Percentiles rank a stretch among this genome's conserved stretches.
phyloP scores from a whole-genome alignment of 768 basidiomycete genomes.

The Rhodotorula toruloides region DNA sequence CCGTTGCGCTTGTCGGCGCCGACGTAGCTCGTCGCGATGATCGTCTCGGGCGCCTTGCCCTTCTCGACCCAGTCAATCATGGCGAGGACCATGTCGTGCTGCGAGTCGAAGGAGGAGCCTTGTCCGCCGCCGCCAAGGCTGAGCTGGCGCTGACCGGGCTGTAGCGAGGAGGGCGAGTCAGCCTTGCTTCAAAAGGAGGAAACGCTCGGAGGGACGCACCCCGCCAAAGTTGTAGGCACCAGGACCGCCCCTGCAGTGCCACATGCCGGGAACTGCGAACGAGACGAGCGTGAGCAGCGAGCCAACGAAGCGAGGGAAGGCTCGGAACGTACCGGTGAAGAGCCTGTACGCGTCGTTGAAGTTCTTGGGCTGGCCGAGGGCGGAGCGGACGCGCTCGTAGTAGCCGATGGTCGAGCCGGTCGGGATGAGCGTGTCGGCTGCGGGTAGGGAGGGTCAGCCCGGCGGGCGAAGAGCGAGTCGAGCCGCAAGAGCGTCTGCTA shows the following conservation, averaged over 20 bases:
- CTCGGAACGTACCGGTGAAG: slow-evolving; percentile 5
- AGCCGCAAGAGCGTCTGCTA: too few species aligned
- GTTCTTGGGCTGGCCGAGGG: slow-evolving; percentile 14
- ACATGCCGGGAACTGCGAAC: slow-evolving; percentile 22
- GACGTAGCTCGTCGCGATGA: slow-evolving; percentile 27
- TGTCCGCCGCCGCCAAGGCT: slow-evolving; percentile 10
- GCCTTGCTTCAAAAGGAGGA: not conserved
- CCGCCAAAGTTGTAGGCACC: slow-evolving; percentile 17
- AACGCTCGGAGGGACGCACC: not conserved
- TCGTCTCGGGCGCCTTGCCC: slow-evolving; percentile 23
- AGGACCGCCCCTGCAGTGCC: slow-evolving; percentile 13
- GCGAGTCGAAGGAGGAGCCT: slow-evolving; percentile 13
- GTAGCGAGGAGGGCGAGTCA: slow-evolving; percentile 9
- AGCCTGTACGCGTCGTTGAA: slow-evolving; percentile 19
- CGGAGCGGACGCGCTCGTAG: slow-evolving; percentile 14
- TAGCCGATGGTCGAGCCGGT: slow-evolving; percentile 15
- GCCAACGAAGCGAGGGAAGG: not conserved
- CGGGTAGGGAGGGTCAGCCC: not conserved
- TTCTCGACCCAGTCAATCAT: slow-evolving; percentile 36
- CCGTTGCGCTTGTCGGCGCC: slow-evolving; percentile 4
- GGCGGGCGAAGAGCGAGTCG: not conserved
- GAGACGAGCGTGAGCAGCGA: not conserved
- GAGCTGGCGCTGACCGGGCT: slow-evolving; percentile 3
- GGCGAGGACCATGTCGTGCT: slow-evolving; percentile 39
- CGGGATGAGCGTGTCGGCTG: slow-evolving; percentile 35